phyloP scores from a whole-genome alignment of 2,329 filamentous ascomycete genomes.

The Ophiostoma piceae region DNA sequence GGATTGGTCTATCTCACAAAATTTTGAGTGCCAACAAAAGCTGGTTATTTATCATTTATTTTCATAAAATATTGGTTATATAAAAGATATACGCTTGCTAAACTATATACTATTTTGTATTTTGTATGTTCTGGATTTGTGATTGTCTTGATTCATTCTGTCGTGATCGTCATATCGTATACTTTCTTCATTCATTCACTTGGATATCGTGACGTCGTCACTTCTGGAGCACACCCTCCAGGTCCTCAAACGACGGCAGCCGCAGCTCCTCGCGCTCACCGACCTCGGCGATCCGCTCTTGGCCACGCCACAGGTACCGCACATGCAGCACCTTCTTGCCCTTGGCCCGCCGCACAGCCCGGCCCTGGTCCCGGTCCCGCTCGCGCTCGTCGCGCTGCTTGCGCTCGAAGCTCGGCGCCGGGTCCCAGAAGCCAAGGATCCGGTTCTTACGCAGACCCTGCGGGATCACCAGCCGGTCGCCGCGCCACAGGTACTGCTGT shows the following conservation, averaged over 20 bases:
- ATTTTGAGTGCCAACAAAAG: background rate
- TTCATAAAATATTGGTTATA: background rate
- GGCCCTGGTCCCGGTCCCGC: background rate
- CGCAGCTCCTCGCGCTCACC: slow-evolving; percentile 36
- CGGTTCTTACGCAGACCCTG: slow-evolving; percentile 40
- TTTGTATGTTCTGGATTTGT: background rate
- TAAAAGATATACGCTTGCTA: background rate
- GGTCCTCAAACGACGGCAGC: slow-evolving; percentile 30
- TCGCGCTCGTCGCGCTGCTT: slow-evolving; percentile 11
- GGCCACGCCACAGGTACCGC: slow-evolving; percentile 40
- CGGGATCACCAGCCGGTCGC: slow-evolving; percentile 33
- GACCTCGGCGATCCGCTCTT: slow-evolving; percentile 37
- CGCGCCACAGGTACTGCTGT: slow-evolving; percentile 28
- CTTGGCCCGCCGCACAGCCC: background rate
- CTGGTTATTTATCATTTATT: background rate
- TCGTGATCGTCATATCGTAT: background rate
- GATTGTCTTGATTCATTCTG: background rate
- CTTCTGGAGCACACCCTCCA: background rate
- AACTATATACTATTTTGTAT: background rate
- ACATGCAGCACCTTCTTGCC: slow-evolving; percentile 44
- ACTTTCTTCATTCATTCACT: background rate
- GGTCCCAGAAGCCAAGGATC: slow-evolving; percentile 49
- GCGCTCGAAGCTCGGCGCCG: slow-evolving; percentile 35
- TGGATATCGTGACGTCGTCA: background rate
- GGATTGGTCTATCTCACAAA: background rate